Conservation (phyloP, 2,329 filamentous ascomycete genomes). For the Cladosporium sp. region DNA sequence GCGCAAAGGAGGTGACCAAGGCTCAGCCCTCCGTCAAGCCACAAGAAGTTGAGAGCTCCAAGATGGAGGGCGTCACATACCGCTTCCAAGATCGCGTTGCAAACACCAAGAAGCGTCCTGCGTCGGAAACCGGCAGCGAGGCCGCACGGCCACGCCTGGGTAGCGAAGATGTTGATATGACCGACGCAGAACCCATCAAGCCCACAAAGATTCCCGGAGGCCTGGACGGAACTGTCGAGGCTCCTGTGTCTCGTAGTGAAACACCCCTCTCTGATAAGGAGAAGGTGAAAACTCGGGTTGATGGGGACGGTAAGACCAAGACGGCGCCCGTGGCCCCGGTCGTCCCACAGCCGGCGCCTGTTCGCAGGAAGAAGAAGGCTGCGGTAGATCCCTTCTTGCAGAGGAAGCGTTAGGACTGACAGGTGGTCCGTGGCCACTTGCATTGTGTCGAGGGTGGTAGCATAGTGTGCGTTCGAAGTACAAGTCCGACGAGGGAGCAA, state of each 20-base stretch:
- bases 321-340: slow-evolving; percentile 19
- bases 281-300: slow-evolving; percentile 22
- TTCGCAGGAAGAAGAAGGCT: slow-evolving; percentile 33
- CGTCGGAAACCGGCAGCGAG: slow-evolving; percentile 22
- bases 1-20: background rate
- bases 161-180: slow-evolving; percentile 37
- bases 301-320: slow-evolving; percentile 19
- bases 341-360: slow-evolving; percentile 23
- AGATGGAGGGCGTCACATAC: slow-evolving; percentile 42
- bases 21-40: background rate
- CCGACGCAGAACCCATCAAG: slow-evolving; percentile 27
- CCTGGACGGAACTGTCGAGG: slow-evolving; percentile 22
- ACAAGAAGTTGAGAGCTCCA: slow-evolving; percentile 19
- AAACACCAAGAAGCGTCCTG: slow-evolving; percentile 27
- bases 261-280: slow-evolving; percentile 28
- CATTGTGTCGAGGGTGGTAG: slow-evolving; percentile 3
- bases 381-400: slow-evolving; percentile 33
- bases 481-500: background rate
- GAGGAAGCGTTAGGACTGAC: slow-evolving; percentile 25
- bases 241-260: slow-evolving; percentile 27
- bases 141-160: slow-evolving; percentile 18
- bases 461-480: slow-evolving; percentile 7
- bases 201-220: slow-evolving; percentile 8
- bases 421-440: background rate
- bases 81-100: slow-evolving; percentile 35